Conservation (phyloP, 768 basidiomycete genomes). For the Thelephora aurantiotincta region DNA sequence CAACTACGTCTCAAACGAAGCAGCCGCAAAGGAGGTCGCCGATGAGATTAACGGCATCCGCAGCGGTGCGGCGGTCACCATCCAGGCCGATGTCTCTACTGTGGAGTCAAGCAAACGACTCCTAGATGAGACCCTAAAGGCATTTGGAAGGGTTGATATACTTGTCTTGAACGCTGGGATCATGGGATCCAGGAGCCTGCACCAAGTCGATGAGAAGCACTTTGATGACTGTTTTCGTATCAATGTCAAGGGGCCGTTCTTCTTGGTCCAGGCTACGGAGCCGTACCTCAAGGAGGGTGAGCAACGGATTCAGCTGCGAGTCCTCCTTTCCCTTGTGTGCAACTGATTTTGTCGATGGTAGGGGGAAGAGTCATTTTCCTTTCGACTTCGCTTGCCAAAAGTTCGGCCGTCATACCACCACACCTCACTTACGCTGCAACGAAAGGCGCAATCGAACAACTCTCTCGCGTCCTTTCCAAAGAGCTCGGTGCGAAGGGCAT, state of each 20-base stretch:
- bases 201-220: slow-evolving; percentile 35
- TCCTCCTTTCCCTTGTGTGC: neutral
- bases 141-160: slow-evolving; percentile 41
- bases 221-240: slow-evolving; percentile 36
- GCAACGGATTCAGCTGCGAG: slow-evolving; percentile 6
- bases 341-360: neutral
- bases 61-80: slow-evolving; percentile 28
- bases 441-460: slow-evolving; percentile 47
- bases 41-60: slow-evolving; percentile 29
- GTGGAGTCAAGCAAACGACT: slow-evolving; percentile 32
- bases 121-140: slow-evolving; percentile 31
- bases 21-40: slow-evolving; percentile 33
- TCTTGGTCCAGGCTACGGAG: slow-evolving; percentile 34
- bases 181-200: slow-evolving; percentile 36
- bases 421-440: slow-evolving; percentile 38
- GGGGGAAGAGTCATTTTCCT: slow-evolving; percentile 46
- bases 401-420: slow-evolving; percentile 30
- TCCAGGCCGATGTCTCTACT: slow-evolving; percentile 38
- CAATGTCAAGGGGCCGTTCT: slow-evolving; percentile 48
- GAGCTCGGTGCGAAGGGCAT: slow-evolving; percentile 39
- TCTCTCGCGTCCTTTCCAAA: slow-evolving; percentile 41
- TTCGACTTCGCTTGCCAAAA: slow-evolving; percentile 33
- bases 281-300: slow-evolving; percentile 28
- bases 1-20: slow-evolving; percentile 32
- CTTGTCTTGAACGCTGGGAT: slow-evolving; percentile 44